Evolutionary conservation across 2,329 filamentous ascomycete species (phyloP), one percentile per base, ranked within the genome.

Genomic region (Colletotrichum trifolii): DNA sequence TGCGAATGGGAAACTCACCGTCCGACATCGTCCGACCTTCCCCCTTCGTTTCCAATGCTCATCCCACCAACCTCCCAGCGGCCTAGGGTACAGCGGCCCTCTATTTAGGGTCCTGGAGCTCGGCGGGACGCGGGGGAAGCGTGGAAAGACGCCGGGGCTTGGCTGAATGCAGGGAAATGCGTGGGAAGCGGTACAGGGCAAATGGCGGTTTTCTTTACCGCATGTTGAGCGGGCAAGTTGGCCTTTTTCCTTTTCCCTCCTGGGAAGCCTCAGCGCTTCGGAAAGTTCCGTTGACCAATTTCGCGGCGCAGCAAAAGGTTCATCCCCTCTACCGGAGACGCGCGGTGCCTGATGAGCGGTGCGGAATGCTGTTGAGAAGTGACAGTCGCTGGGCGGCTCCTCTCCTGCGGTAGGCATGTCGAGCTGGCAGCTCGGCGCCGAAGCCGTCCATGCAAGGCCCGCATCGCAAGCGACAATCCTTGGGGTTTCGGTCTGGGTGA

Each of bases 11-110:
- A 50, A 61, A 62, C 50, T 62, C 39, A 17, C 52, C 40, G 57
- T 62, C 62, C 52, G 62, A 57, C 62, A 57, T 65, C 62, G 62
- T 55, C 58, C 62, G 62, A 65, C 46, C 36, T 40, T 52, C 25
- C 25, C 25, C 25, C 48, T 36, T 52, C 58, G 57, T 54, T 17
- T 50, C 52, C 52, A 47, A 46, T 47, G 38, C 53, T 56, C 46
- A 61, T 52, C 50, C 52, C 50, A 52, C 33, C 25, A 25, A 25
- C 25, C 25, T 25, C 25, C 25, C 25, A 25, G 25, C 25, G 25
- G 25, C 25, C 25, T 25, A 25, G 25, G 25, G 25, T 25, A 52
- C 35, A 47, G 43, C 45, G 56, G 43, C 38, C n/a, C 38, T 39
- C 60, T 64, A 49, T 60, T 60, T 59, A 52, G 62, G 46, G 39